Percentiles rank a stretch among this genome's conserved stretches.
Evolutionary conservation across 495 filamentous ascomycete species (phyloP).

Genomic region (Pyrenopolyporus hunteri): DNA sequence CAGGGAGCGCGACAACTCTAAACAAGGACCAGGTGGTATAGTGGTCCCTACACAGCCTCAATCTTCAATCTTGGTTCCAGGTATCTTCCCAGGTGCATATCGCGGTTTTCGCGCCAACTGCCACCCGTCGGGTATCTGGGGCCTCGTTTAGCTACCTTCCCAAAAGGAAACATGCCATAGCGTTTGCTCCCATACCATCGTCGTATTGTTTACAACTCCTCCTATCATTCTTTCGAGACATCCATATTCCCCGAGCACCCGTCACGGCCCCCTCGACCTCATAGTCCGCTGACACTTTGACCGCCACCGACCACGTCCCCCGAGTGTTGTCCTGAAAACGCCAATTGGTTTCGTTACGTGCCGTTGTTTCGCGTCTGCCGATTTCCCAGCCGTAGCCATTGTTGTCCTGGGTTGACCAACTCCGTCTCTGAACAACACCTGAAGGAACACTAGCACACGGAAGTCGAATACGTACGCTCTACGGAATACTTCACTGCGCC

Average conservation of each 20-base stretch:
- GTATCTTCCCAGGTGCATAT: constrained; percentile 1
- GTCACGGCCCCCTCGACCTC: not conserved
- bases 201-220: constrained; percentile 29
- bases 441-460: constrained; percentile 5
- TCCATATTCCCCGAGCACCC: constrained; percentile 11
- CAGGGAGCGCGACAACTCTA: constrained; percentile 10
- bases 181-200: constrained; percentile 22
- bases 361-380: not conserved
- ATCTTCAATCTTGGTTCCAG: no score
- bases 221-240: constrained; percentile 33
- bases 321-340: not conserved
- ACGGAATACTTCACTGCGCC: constrained; percentile 24
- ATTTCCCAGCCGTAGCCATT: not conserved
- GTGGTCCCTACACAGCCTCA: constrained; percentile 15
- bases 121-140: constrained; percentile 15
- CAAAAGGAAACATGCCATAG: no score
- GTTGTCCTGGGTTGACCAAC: constrained; percentile 8
- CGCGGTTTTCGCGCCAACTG: not conserved
- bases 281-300: not conserved
- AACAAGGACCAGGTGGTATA: not conserved
- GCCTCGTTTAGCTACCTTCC: constrained; percentile 20
- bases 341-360: not conserved
- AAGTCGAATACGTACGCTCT: constrained; percentile 1
- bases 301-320: not conserved
- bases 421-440: constrained; percentile 9